Evolutionary conservation across 305 asterid species (phyloP), one percentile per base, ranked within the genome.

Genomic region (Ilex paraguariensis): DNA sequence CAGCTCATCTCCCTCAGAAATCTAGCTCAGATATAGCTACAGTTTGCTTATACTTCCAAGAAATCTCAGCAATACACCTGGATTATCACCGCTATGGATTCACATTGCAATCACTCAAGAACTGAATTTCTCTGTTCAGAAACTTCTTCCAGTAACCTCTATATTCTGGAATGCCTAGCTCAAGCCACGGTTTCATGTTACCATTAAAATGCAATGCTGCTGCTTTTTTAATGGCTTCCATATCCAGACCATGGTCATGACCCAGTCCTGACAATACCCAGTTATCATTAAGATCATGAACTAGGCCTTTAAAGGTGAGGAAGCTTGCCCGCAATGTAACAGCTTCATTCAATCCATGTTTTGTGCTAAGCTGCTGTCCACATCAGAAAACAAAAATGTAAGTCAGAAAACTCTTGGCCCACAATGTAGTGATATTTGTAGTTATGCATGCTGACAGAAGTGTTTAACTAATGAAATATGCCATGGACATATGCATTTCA

Each of bases 101-200:
- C 76, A 87, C 87, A 70, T 93, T 93, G 72, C 99, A 93, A 51
- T 86, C 95, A 62, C 79, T 86, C 79, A 93, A 77, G 68, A 80
- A 83, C 73, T 79, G 86, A 72, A 80, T 81, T 66, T 87, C 91
- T 56, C 81, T 60, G 85, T 79, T 74, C 69, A 93, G 73, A 74
- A 72, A 90, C 68, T 77, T 86, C 79, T 83, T 80, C 99, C 99
- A 93, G 51, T 73, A 79, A 16, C 66, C 76, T 79, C 75, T 87
- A 81, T 87, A 93, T 64, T 77, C 78, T 3, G 84, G 88, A 77
- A 93, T 93, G 62, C 99, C 91, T 61, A 93, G 84, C 63, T 90
- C 97, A 32, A 93, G 99, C 99, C 99, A 93, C n/a, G 99, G 99
- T 74, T 90, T 93, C 99, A 93, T 93, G 68, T 87, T 86, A 65